phyloP scores from a whole-genome alignment of 371 early-diverging fungal genomes.

The Syncephalastrum racemosum region DNA sequence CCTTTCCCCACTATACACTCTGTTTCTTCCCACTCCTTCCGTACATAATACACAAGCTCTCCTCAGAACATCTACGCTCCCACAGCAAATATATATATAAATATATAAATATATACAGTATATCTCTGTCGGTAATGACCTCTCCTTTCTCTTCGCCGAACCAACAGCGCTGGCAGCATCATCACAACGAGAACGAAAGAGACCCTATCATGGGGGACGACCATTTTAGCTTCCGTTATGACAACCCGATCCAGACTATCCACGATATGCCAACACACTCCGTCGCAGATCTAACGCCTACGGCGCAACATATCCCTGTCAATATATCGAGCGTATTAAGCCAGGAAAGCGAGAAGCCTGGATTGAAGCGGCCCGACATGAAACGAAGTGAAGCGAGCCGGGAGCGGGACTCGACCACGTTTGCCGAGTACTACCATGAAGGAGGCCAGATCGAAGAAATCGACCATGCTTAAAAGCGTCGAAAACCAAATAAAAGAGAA shows the following conservation, averaged over 20 bases:
- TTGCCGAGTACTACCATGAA: conserved; percentile 35
- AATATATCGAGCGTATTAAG: conserved; percentile 3
- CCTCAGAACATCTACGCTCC: no score
- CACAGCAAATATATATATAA: no score
- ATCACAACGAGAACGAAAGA: conserved; percentile 11
- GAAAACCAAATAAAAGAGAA: no score
- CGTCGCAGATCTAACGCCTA: conserved; percentile 28
- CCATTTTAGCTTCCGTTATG: conserved; percentile 34
- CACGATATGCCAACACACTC: conserved; percentile 27
- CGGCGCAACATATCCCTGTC: conserved; percentile 20
- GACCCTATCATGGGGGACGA: conserved; percentile 44
- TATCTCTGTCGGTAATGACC: no score
- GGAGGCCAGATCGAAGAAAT: conserved; percentile 26
- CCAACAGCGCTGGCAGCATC: not conserved
- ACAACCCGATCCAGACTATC: conserved; percentile 41
- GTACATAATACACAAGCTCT: no score
- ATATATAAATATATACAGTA: no score
- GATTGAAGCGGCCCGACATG: not conserved
- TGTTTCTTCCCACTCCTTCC: no score
- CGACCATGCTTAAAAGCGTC: conserved; percentile 15
- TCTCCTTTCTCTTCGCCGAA: no score
- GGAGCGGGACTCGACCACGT: conserved; percentile 25
- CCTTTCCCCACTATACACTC: no score
- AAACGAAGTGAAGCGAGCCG: conserved; percentile 7
- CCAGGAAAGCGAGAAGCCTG: conserved; percentile 5